Conservation (phyloP, 176 grass and related monocot species). For the Eleusine coracana region DNA sequence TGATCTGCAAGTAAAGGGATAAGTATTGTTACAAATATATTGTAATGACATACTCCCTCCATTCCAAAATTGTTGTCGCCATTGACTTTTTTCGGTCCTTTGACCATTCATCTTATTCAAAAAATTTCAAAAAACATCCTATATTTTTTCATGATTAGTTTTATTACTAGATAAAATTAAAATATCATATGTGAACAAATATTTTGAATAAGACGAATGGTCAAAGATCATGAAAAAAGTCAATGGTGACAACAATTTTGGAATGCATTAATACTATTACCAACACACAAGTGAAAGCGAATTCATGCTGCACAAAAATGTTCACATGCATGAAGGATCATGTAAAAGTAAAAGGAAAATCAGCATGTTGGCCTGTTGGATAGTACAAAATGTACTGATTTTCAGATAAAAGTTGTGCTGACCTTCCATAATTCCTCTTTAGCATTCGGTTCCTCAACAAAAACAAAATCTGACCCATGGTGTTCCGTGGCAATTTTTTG, state of each 20-base stretch:
- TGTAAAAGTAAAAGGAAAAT: slow-evolving; percentile 10
- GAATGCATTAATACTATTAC: background rate
- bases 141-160: too few species aligned
- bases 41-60: too few species aligned
- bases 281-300: background rate
- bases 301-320: background rate
- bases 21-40: slow-evolving; percentile 31
- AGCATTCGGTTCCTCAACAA: slow-evolving; percentile 76
- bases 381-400: slow-evolving; percentile 7
- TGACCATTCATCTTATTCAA: too few species aligned
- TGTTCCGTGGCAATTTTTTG: slow-evolving; percentile 92
- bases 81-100: too few species aligned
- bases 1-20: slow-evolving; percentile 59
- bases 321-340: background rate
- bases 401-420: slow-evolving; percentile 25
- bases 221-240: too few species aligned
- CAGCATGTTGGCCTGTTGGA: background rate
- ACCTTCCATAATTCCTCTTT: slow-evolving; percentile 94
- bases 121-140: too few species aligned
- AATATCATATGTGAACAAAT: too few species aligned
- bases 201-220: too few species aligned
- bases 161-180: too few species aligned
- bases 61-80: too few species aligned
- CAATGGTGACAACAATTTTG: too few species aligned
- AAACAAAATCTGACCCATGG: slow-evolving; percentile 87